Conservation (phyloP, 2,329 filamentous ascomycete species). For the Moelleriella libera region DNA sequence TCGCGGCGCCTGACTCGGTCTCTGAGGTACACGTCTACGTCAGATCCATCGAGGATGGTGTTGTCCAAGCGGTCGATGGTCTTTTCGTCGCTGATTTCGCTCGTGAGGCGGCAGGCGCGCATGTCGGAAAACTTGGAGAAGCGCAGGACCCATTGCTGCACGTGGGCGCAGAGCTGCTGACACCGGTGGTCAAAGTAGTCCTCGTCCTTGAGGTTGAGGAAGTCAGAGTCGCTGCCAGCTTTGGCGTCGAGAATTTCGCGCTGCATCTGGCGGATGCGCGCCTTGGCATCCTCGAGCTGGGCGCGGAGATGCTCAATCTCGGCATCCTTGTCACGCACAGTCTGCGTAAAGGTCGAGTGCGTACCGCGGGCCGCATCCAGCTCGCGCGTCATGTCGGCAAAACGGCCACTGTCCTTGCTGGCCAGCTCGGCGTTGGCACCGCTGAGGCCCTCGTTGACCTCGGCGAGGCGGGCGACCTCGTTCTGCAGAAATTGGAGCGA, state of each 20-base stretch:
- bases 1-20: constrained; percentile 83
- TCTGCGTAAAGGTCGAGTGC: constrained; percentile 46
- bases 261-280: constrained; percentile 38
- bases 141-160: constrained; percentile 93
- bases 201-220: constrained; percentile 71
- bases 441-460: constrained; percentile 68
- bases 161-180: constrained; percentile 86
- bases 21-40: constrained; percentile 75
- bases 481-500: constrained; percentile 68
- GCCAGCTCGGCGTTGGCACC: constrained; percentile 67
- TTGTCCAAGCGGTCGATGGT: constrained; percentile 91
- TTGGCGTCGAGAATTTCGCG: constrained; percentile 43
- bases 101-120: constrained; percentile 69
- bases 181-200: constrained; percentile 93
- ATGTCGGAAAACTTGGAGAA: constrained; percentile 98
- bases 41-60: constrained; percentile 81
- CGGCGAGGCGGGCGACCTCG: constrained; percentile 66
- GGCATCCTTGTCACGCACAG: constrained; percentile 66
- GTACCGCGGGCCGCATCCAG: constrained; percentile 53
- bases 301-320: constrained; percentile 67
- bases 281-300: constrained; percentile 62
- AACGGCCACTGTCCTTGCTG: constrained; percentile 59
- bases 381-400: constrained; percentile 51
- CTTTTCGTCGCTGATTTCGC: constrained; percentile 80
- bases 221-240: constrained; percentile 46